Percentiles rank a stretch among this genome's conserved stretches.
phyloP scores from a whole-genome alignment of 805 yeast species.

The Komagataella phaffii region DNA sequence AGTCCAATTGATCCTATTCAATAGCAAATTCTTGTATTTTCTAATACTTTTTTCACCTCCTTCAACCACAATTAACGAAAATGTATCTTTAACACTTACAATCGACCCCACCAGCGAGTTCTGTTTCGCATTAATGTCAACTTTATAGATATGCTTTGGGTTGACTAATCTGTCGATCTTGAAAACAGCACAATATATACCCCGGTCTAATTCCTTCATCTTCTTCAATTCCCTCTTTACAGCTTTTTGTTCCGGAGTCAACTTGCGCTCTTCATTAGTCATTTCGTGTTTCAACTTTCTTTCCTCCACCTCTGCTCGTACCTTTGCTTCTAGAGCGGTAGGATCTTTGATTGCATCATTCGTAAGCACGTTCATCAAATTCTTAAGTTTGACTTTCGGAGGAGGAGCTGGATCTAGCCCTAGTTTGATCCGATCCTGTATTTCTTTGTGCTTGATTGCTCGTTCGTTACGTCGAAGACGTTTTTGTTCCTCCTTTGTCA shows the following conservation, averaged over 20 bases:
- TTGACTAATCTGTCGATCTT: constrained; percentile 37
- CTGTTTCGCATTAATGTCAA: constrained; percentile 74
- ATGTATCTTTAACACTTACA: constrained; percentile 26
- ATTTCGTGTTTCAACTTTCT: constrained; percentile 45
- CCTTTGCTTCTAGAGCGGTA: constrained; percentile 67
- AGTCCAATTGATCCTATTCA: constrained; percentile 58
- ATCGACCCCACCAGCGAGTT: constrained; percentile 51
- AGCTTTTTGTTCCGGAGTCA: constrained; percentile 42
- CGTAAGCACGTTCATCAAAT: constrained; percentile 77
- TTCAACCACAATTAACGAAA: constrained; percentile 55
- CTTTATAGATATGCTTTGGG: constrained; percentile 58
- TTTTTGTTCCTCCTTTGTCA: constrained; percentile 70
- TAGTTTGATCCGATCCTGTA: constrained; percentile 62
- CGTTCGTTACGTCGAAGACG: constrained; percentile 62
- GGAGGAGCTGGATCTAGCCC: constrained; percentile 84
- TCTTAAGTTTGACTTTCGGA: constrained; percentile 75
- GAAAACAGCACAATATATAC: constrained; percentile 46
- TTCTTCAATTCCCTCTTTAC: constrained; percentile 33
- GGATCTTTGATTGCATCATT: constrained; percentile 83
- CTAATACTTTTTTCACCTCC: constrained; percentile 54
- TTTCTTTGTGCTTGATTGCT: constrained; percentile 45
- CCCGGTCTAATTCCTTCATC: constrained; percentile 33
- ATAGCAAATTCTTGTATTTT: constrained; percentile 50
- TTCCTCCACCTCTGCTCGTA: constrained; percentile 51
- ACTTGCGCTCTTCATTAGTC: constrained; percentile 48